Conservation (phyloP, 2,329 filamentous ascomycete genomes). For the Trichoderma pleuroti region DNA sequence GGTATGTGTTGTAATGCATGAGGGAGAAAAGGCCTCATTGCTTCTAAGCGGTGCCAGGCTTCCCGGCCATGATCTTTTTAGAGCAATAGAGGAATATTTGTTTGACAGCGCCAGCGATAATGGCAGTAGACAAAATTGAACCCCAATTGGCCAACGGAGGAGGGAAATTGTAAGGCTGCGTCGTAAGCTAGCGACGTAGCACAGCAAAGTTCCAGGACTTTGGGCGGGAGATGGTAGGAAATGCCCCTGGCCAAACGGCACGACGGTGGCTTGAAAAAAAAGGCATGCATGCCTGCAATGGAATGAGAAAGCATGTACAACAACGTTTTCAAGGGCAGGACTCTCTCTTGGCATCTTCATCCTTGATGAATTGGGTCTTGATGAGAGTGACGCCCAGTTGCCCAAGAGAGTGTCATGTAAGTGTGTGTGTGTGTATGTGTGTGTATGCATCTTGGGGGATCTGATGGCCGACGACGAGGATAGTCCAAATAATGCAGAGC, state of each 20-base stretch:
- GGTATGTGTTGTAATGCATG: not conserved
- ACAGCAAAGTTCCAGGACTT: conserved; percentile 3
- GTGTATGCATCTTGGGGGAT: not conserved
- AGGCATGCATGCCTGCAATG: not conserved
- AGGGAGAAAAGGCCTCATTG: conserved; percentile 1
- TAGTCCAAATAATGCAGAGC: not conserved
- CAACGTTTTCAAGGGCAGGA: not conserved
- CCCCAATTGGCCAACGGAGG: not conserved
- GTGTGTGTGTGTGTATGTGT: not conserved
- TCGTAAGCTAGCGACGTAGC: not conserved
- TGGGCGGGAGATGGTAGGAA: not conserved
- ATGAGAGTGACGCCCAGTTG: not conserved
- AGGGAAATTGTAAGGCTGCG: not conserved
- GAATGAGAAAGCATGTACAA: not conserved
- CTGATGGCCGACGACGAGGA: not conserved
- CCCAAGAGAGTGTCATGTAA: not conserved
- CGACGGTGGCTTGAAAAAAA: not conserved
- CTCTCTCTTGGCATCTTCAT: not conserved
- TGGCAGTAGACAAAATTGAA: no score
- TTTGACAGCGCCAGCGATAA: not conserved
- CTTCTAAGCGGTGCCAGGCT: not conserved
- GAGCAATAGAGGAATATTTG: not conserved
- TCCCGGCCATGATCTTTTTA: not conserved
- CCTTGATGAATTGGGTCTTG: not conserved
- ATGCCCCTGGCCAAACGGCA: not conserved